phyloP scores from a whole-genome alignment of 176 grass and related monocot species.

The Lolium rigidum region DNA sequence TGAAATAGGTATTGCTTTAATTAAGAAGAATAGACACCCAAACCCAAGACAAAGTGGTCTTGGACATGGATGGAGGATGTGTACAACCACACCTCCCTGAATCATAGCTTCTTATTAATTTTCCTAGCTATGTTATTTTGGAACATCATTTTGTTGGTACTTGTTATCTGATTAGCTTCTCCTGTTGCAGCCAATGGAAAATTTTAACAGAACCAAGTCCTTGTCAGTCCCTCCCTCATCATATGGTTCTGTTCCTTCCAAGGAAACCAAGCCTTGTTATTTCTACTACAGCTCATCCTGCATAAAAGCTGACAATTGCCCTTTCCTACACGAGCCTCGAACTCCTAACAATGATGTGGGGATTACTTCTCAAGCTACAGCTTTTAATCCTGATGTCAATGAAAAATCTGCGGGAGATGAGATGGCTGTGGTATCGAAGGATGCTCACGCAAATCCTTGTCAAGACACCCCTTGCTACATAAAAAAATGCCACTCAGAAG shows the following conservation, averaged over 20 bases:
- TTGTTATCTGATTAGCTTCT: conserved; percentile 42
- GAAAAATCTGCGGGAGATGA: conserved; percentile 34
- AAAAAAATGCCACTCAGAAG: conserved; percentile 28
- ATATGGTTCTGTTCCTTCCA: conserved; percentile 41
- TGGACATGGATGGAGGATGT: neutral
- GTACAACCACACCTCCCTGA: neutral
- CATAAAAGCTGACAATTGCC: conserved; percentile 54
- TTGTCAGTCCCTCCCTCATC: conserved; percentile 16
- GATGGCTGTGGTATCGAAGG: conserved; percentile 21
- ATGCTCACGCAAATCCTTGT: conserved; percentile 23
- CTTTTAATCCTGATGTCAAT: conserved; percentile 27
- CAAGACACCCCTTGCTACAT: conserved; percentile 24
- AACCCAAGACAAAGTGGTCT: neutral
- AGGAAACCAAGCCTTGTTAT: conserved; percentile 53
- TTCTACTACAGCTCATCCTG: conserved; percentile 54
- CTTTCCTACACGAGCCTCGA: conserved; percentile 48
- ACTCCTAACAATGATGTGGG: conserved; percentile 13
- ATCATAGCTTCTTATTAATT: conserved; percentile 12
- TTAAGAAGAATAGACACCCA: neutral
- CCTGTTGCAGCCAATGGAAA: conserved; percentile 53
- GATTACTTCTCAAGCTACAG: conserved; percentile 34
- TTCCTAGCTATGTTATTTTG: conserved; percentile 16
- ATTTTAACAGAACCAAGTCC: conserved; percentile 32
- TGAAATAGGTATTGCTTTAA: neutral
- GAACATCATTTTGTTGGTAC: neutral